phyloP scores from a whole-genome alignment of 345 rosid species.

The Eutrema heterophyllum region DNA sequence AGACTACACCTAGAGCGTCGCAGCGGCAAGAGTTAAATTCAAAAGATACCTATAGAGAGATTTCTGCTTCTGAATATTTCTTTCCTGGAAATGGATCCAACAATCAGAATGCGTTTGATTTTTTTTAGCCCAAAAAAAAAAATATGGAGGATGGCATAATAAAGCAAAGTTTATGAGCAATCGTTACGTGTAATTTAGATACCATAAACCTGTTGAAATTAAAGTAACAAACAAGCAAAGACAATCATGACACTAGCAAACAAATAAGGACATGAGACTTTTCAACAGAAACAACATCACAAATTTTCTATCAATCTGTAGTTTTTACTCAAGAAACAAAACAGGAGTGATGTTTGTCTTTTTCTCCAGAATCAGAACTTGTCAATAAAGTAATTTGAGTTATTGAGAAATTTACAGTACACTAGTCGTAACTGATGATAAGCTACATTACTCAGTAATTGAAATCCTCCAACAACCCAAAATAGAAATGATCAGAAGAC shows the following conservation, averaged over 20 bases:
- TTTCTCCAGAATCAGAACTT: neutral
- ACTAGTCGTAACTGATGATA: neutral
- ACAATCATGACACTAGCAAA: slow-evolving; percentile 35
- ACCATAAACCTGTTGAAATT: slow-evolving; percentile 12
- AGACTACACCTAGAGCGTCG: slow-evolving; percentile 34
- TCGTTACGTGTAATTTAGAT: slow-evolving; percentile 28
- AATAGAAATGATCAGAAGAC: neutral
- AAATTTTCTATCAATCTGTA: neutral
- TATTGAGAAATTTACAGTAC: no score
- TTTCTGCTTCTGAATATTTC: slow-evolving; percentile 20
- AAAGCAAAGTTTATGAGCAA: neutral
- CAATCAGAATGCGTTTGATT: neutral
- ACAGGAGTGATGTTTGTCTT: neutral
- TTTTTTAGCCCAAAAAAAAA: neutral
- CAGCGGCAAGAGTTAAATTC: slow-evolving; percentile 40
- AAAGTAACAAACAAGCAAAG: slow-evolving; percentile 18
- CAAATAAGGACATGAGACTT: slow-evolving; percentile 15
- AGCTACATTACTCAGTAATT: neutral
- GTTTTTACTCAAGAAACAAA: neutral
- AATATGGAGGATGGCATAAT: neutral
- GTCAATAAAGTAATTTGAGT: neutral
- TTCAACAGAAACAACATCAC: slow-evolving; percentile 33
- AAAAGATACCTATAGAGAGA: slow-evolving; percentile 33
- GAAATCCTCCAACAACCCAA: neutral
- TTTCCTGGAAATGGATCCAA: slow-evolving; percentile 42